Conservation (phyloP, 1,284 basidiomycete species). For the Apiotrichum montevideense region DNA sequence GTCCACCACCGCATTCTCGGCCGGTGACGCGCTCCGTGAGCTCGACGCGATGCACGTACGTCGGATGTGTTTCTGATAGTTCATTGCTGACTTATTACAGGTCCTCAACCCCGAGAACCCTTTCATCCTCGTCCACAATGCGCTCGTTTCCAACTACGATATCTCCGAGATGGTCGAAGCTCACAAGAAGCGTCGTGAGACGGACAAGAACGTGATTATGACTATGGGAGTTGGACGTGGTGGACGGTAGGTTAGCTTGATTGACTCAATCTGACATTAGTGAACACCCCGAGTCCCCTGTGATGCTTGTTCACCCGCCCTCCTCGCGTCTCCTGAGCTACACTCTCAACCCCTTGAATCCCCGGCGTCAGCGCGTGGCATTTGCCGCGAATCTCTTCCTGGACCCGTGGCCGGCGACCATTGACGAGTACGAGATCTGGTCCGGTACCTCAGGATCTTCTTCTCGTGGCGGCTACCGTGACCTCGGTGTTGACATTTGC, state of each 20-base stretch:
- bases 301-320: slow-evolving; percentile 45
- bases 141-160: slow-evolving; percentile 87
- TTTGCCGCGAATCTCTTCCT: slow-evolving; percentile 42
- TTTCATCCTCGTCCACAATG: slow-evolving; percentile 88
- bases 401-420: slow-evolving; percentile 51
- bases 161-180: slow-evolving; percentile 80
- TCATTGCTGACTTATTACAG: slow-evolving; percentile 43
- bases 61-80: background rate
- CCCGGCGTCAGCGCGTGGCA: slow-evolving; percentile 35
- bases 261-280: slow-evolving; percentile 11
- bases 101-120: slow-evolving; percentile 74
- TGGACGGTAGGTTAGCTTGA: slow-evolving; percentile 24
- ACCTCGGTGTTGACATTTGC: slow-evolving; percentile 51
- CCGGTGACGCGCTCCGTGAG: slow-evolving; percentile 94
- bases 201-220: slow-evolving; percentile 91
- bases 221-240: slow-evolving; percentile 68
- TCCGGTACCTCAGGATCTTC: slow-evolving; percentile 51
- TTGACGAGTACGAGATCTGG: slow-evolving; percentile 73
- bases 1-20: slow-evolving; percentile 80
- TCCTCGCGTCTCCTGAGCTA: slow-evolving; percentile 42
- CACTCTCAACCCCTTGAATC: slow-evolving; percentile 40
- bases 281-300: slow-evolving; percentile 44
- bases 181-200: slow-evolving; percentile 80
- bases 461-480: slow-evolving; percentile 35
- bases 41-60: slow-evolving; percentile 69